These are phyloP conservation scores for Neurospora intermedia DNA, from an alignment of 495 filamentous ascomycete genomes.

Conservation along the genomic window DNA sequence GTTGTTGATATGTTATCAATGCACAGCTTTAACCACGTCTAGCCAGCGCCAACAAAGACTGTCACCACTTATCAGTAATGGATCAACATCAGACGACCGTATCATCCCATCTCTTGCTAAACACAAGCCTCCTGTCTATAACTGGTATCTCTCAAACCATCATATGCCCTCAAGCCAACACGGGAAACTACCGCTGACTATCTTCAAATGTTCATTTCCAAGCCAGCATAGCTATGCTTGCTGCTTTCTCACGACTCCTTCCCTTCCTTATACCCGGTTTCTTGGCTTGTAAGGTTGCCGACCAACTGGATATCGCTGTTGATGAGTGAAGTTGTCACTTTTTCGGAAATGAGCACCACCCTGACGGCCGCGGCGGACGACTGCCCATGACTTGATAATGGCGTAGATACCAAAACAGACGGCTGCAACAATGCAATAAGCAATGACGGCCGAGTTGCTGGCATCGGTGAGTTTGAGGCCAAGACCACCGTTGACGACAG, in stretches of 20 bases:
- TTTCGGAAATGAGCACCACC: background rate
- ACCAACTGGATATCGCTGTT: background rate
- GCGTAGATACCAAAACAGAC: conserved; percentile 39
- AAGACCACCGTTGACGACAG: conserved; percentile 60
- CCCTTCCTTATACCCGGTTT: background rate
- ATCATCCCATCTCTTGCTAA: background rate
- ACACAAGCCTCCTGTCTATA: background rate
- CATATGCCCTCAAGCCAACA: background rate
- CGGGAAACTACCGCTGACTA: background rate
- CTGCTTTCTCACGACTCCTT: background rate
- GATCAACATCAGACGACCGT: background rate
- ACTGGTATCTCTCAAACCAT: background rate
- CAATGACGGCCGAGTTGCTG: conserved; percentile 37
- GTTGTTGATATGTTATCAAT: background rate
- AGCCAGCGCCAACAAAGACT: background rate
- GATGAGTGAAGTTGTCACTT: background rate
- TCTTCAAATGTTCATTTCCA: background rate
- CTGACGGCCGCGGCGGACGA: background rate
- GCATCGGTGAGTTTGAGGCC: conserved; percentile 45
- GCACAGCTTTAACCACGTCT: background rate
- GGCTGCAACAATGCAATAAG: conserved; percentile 50
- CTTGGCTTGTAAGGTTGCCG: background rate
- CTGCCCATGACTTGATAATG: conserved; percentile 12
- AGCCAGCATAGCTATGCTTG: background rate
- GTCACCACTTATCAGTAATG: background rate